Conservation (phyloP, 768 basidiomycete genomes). For the Clitopilus passeckerianus region DNA sequence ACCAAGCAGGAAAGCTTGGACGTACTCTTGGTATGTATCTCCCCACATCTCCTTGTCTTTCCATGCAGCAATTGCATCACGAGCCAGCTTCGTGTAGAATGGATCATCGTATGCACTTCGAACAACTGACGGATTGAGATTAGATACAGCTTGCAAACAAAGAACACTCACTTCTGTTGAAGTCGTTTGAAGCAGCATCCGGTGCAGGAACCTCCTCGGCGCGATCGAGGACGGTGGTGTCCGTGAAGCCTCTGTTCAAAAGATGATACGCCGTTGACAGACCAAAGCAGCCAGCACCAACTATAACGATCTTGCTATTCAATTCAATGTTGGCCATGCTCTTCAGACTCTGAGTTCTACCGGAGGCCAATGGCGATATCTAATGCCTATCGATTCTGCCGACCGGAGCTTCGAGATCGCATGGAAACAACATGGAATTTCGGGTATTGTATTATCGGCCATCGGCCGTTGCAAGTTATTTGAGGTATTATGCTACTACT, state of each 20-base stretch:
- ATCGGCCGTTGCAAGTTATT: conserved; percentile 5
- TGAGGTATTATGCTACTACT: not conserved
- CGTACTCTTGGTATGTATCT: conserved; percentile 82
- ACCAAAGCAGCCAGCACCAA: conserved; percentile 85
- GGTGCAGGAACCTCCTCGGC: conserved; percentile 66
- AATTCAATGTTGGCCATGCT: not conserved
- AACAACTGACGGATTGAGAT: conserved; percentile 46
- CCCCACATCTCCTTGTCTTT: conserved; percentile 59
- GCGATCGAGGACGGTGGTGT: conserved; percentile 76
- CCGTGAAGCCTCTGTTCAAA: conserved; percentile 57
- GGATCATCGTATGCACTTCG: conserved; percentile 67
- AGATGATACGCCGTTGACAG: conserved; percentile 83
- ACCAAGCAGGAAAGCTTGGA: conserved; percentile 14
- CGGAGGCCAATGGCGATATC: not conserved
- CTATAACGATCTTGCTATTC: conserved; percentile 48
- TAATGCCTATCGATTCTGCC: not conserved
- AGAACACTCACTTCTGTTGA: conserved; percentile 38
- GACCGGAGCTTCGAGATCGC: not conserved
- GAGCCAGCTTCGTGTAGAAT: conserved; percentile 67
- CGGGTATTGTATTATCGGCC: not conserved
- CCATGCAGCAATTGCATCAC: conserved; percentile 77
- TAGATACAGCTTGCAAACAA: not conserved
- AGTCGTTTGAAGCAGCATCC: conserved; percentile 69
- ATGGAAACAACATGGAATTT: not conserved
- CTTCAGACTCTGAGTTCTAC: not conserved